A percentile compares a stretch with the other conserved stretches of the same genome.
Evolutionary conservation across 225 moss, liverwort and hornwort genomes (phyloP).

Genomic region (Antitrichia curtipendula): DNA sequence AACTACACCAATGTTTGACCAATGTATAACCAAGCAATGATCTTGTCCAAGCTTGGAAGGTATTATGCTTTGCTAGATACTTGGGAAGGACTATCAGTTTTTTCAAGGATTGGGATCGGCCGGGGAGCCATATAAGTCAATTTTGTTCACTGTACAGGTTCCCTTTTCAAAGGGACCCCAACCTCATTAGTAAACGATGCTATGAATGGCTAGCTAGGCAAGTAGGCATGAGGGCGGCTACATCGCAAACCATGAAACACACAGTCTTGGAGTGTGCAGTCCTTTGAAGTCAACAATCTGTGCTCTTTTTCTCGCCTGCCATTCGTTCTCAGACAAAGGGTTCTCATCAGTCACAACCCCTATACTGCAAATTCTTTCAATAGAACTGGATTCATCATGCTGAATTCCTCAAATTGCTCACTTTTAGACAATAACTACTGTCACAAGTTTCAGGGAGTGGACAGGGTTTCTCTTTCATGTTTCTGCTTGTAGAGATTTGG

Average conservation of each 20-base stretch:
- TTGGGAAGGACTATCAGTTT: accelerated
- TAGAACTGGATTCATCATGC: no score
- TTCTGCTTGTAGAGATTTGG: neutral
- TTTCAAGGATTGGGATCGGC: neutral
- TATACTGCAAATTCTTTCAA: no score
- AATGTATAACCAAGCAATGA: neutral
- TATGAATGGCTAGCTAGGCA: neutral
- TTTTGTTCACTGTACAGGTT: neutral
- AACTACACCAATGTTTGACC: no score
- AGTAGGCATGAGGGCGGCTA: neutral
- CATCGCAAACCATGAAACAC: neutral
- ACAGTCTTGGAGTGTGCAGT: neutral
- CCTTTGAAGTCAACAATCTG: neutral
- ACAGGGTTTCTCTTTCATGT: neutral
- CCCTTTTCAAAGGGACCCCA: neutral
- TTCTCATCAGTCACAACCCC: neutral
- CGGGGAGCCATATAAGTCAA: accelerated
- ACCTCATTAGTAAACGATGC: no score
- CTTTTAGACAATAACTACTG: neutral
- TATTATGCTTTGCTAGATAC: neutral
- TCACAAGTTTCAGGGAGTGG: neutral
- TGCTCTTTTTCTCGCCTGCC: neutral
- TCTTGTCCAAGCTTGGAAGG: neutral
- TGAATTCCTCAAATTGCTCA: neutral
- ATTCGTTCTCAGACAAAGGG: neutral